Percentiles rank a stretch among this genome's conserved stretches.
Conservation (phyloP, 345 rosid genomes). For the Citrus reticulata region DNA sequence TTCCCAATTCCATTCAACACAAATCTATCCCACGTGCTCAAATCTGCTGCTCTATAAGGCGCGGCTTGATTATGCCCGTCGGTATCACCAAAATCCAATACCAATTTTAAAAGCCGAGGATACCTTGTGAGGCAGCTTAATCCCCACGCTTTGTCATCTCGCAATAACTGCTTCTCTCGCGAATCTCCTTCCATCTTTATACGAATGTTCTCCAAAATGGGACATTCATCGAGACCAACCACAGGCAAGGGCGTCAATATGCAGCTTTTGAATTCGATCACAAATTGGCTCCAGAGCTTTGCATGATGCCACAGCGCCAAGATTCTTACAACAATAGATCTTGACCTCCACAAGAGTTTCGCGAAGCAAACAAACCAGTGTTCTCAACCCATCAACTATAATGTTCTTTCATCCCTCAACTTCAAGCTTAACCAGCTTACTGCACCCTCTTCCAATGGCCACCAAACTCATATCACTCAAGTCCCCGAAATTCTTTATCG, state of each 20-base stretch:
- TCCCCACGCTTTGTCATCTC: conserved; percentile 43
- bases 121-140: conserved; percentile 52
- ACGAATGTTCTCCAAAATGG: conserved; percentile 68
- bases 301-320: too few species aligned
- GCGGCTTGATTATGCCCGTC: conserved; percentile 70
- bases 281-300: too few species aligned
- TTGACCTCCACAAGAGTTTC: too few species aligned
- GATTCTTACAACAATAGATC: too few species aligned
- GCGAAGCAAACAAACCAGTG: too few species aligned
- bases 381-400: too few species aligned
- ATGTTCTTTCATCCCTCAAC: too few species aligned
- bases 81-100: conserved; percentile 69
- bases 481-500: too few species aligned
- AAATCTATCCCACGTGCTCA: conserved; percentile 70
- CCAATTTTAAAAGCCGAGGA: conserved; percentile 71
- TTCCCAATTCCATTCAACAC: conserved; percentile 57
- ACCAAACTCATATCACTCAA: too few species aligned
- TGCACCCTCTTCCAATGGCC: too few species aligned
- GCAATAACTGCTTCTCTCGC: conserved; percentile 39
- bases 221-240: conserved; percentile 66
- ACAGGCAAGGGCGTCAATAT: conserved; percentile 35
- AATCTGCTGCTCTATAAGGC: conserved; percentile 68
- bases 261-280: too few species aligned
- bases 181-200: conserved; percentile 84
- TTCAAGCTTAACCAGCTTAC: too few species aligned